Evolutionary conservation across 2,329 filamentous ascomycete species (phyloP), one percentile per base, ranked within the genome.

Genomic region (Dactylonectria macrodidyma): DNA sequence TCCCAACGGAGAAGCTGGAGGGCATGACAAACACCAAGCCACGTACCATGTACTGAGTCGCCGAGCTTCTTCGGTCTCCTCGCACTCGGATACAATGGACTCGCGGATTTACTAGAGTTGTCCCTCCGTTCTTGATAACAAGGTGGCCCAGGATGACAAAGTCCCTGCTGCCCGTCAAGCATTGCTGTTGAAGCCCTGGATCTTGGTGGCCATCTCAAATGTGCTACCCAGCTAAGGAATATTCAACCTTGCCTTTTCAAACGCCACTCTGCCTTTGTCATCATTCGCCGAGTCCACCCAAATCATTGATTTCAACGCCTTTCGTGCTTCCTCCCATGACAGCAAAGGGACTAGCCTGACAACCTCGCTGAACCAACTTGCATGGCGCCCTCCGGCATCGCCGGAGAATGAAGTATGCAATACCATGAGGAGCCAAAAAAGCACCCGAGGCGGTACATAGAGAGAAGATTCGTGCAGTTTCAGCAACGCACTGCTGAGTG

Each of bases 251-350:
- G 58, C 33, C 12, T 41, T 44, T 1, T 38, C 52, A 24, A 72
- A 54, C 3, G 26, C n/a, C 11, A 24, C 54, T n/a, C 26, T 62
- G 2, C 67, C 54, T 1, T 60, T 5, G 1, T 12, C 3, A 22
- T 71, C 55, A 1, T 68, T 61, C 8, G 73, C 5, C 10, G 56
- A 67, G 14, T 72, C 69, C 33, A 71, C 51, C 75, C 72, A 75
- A 12, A 73, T 26, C 6, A 67, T 60, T 4, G 46, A 66, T 24
- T 71, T 71, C 0, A 75, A 11, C 16, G 33, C 3, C 0, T 11
- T 59, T 1, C 64, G 50, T 10, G 59, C 36, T 9, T 70, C 63
- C 1, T n/a, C 9, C 72, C 71, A 75, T 1, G 59, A 60, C 5
- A 5, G 6, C n/a, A 72, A 26, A 5, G 12, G 6, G 2, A 63